Conservation (phyloP, 2,329 filamentous ascomycete genomes). For the Neonectria punicea region DNA sequence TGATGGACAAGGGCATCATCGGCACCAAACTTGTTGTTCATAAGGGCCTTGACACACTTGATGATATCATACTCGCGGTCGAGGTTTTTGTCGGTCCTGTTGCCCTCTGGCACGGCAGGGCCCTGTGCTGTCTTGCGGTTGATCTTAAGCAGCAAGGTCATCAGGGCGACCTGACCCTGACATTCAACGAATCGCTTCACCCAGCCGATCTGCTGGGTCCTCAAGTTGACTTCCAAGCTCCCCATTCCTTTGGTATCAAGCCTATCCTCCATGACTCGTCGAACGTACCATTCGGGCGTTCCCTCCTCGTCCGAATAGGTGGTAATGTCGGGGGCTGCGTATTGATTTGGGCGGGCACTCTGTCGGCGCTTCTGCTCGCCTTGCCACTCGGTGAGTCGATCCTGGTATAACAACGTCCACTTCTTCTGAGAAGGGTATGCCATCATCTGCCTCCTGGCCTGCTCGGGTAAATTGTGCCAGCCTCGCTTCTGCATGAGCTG, state of each 20-base stretch:
- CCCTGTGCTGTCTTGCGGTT: constrained; percentile 86
- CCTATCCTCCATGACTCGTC: constrained; percentile 94
- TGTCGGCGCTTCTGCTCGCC: constrained; percentile 90
- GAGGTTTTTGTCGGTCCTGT: constrained; percentile 77
- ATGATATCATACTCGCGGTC: constrained; percentile 97
- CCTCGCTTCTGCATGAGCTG: constrained; percentile 97
- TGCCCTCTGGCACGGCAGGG: constrained; percentile 66
- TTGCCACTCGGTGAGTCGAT: constrained; percentile 92
- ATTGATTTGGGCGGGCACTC: constrained; percentile 77
- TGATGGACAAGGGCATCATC: constrained; percentile 93
- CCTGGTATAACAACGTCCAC: constrained; percentile 96
- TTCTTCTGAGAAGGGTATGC: constrained; percentile 95
- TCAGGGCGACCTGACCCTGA: constrained; percentile 94
- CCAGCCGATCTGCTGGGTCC: constrained; percentile 98
- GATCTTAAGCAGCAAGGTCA: constrained; percentile 92
- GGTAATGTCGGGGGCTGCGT: constrained; percentile 75
- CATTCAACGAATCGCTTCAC: constrained; percentile 97
- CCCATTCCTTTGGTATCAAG: constrained; percentile 92
- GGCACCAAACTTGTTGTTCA: constrained; percentile 99
- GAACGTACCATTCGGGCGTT: constrained; percentile 97
- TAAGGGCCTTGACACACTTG: constrained; percentile 95
- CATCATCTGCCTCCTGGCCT: constrained; percentile 94
- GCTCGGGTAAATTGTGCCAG: constrained; percentile 96
- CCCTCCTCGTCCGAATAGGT: constrained; percentile 91
- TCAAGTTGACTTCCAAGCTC: constrained; percentile 91